Conservation (phyloP, 768 basidiomycete species). For the Kondoa malvinella region DNA sequence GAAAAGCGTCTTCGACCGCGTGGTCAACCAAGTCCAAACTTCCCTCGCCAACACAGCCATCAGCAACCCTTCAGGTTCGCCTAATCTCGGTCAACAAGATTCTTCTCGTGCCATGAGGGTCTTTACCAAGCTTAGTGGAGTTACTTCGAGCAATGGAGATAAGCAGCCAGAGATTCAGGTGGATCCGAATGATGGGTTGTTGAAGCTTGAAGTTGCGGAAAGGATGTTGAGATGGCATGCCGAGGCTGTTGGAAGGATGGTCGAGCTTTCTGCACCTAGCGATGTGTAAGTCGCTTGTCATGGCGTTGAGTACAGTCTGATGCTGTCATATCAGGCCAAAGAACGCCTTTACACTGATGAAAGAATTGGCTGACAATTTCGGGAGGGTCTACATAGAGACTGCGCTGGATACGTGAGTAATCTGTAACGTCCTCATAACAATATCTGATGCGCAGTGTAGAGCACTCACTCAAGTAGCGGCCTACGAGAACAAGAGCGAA, state of each 20-base stretch:
- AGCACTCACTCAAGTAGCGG: conserved; percentile 52
- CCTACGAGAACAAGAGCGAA: conserved; percentile 57
- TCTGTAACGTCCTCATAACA: background rate
- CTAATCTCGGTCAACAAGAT: background rate
- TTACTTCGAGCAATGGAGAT: conserved; percentile 29
- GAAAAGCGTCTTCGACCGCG: conserved; percentile 57
- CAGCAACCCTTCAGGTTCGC: conserved; percentile 28
- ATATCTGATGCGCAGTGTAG: conserved; percentile 33
- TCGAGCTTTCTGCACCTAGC: conserved; percentile 61
- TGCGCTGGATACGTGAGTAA: conserved; percentile 81
- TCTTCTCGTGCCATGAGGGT: conserved; percentile 20
- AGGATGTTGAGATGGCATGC: conserved; percentile 95
- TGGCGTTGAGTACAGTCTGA: background rate
- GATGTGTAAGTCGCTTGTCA: conserved; percentile 51
- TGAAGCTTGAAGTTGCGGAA: conserved; percentile 62
- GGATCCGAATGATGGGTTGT: conserved; percentile 50
- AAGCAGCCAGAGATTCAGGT: background rate
- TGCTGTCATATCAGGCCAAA: conserved; percentile 46
- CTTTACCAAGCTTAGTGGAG: conserved; percentile 55
- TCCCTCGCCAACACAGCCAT: conserved; percentile 51
- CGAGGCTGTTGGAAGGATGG: conserved; percentile 83
- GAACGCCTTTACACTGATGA: conserved; percentile 63
- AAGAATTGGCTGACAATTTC: conserved; percentile 71
- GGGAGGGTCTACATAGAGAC: conserved; percentile 69
- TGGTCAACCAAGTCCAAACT: conserved; percentile 51